These are phyloP conservation scores for Conticribra weissflogii DNA, from an alignment of 108 stramenopile species.

Conservation along the genomic window DNA sequence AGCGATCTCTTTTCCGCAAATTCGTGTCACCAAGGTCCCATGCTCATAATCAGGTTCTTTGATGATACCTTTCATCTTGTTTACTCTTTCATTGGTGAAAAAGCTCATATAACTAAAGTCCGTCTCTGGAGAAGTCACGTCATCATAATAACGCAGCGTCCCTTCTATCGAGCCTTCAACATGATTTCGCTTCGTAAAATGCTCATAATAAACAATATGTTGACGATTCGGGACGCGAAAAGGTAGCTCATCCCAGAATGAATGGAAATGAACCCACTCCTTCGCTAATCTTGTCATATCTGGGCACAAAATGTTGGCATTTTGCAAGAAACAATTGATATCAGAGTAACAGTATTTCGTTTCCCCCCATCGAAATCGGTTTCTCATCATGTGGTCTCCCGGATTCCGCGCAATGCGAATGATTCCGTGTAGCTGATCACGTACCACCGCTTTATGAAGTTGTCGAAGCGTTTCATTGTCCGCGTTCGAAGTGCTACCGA, in stretches of 20 bases:
- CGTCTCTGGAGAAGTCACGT: not conserved
- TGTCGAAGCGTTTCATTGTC: not conserved
- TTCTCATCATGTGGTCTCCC: slow-evolving; percentile 15
- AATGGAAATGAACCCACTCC: not conserved
- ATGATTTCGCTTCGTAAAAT: not conserved
- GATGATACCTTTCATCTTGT: slow-evolving; percentile 7
- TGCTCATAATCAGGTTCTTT: slow-evolving; percentile 24
- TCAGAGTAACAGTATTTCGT: not conserved
- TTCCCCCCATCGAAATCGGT: slow-evolving; percentile 2
- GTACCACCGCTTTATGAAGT: not conserved
- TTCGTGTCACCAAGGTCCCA: slow-evolving; percentile 13
- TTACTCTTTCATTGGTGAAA: not conserved
- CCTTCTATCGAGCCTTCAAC: slow-evolving; percentile 2
- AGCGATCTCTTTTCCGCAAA: slow-evolving; percentile 16
- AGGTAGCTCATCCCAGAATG: not conserved
- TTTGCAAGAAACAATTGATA: not conserved
- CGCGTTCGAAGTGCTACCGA: not conserved
- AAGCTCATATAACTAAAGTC: not conserved
- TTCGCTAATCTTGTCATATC: not conserved
- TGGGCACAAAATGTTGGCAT: not conserved
- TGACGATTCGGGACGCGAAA: slow-evolving; percentile 3
- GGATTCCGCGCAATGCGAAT: slow-evolving; percentile 22
- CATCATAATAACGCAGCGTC: not conserved
- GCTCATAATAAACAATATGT: slow-evolving; percentile 9
- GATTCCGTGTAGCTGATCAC: not conserved